These are phyloP conservation scores for Calycina herbarum DNA, from an alignment of 2,329 filamentous ascomycete genomes.

Conservation along the genomic window DNA sequence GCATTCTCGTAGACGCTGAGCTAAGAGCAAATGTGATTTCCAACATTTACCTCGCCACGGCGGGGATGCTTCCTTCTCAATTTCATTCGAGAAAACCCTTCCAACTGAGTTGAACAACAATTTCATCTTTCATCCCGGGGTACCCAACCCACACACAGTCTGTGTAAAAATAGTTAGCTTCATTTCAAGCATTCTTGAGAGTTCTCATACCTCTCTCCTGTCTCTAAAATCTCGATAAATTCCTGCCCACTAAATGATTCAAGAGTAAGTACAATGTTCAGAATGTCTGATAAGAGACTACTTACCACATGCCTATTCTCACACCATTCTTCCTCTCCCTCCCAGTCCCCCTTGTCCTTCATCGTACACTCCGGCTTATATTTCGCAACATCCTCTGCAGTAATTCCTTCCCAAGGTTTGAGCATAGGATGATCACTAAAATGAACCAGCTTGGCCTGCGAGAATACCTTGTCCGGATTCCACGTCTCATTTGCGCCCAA, in stretches of 20 bases:
- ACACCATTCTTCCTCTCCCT: slow-evolving; percentile 9
- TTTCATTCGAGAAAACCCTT: background rate
- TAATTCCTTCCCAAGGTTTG: slow-evolving; percentile 15
- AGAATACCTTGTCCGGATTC: slow-evolving; percentile 26
- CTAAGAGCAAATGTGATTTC: background rate
- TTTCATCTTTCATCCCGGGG: background rate
- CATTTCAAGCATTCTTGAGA: background rate
- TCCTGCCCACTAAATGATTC: background rate
- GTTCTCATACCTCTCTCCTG: slow-evolving; percentile 7
- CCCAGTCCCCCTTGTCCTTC: background rate
- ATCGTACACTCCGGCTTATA: slow-evolving; percentile 5
- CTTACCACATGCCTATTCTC: slow-evolving; percentile 7
- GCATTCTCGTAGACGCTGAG: background rate
- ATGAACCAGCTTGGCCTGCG: slow-evolving; percentile 13
- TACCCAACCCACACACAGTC: background rate
- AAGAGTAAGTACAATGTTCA: background rate
- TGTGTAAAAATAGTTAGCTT: background rate
- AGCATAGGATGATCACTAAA: slow-evolving; percentile 16
- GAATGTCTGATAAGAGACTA: background rate
- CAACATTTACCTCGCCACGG: background rate
- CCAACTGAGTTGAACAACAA: background rate
- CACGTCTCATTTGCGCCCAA: slow-evolving; percentile 48
- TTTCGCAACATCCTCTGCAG: slow-evolving; percentile 7
- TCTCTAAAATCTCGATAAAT: slow-evolving; percentile 9
- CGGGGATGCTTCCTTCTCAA: background rate